Percentiles rank a stretch among this genome's conserved stretches.
Evolutionary conservation across 2,329 filamentous ascomycete genomes (phyloP).

Genomic region (Colletotrichum plurivorum): DNA sequence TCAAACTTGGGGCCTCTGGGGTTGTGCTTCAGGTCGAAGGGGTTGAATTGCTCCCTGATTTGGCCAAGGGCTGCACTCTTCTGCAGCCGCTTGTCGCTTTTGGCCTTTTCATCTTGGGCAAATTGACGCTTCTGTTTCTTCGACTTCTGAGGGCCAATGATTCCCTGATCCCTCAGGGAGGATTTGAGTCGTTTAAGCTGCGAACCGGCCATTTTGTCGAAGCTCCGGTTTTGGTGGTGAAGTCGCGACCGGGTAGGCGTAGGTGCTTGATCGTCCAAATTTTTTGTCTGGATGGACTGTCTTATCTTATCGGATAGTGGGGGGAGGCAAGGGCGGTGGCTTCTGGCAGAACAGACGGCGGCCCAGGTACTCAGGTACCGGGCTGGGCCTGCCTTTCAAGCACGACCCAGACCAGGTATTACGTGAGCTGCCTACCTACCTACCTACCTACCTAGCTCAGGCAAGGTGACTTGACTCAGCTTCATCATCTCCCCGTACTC

Average conservation of each 20-base stretch:
- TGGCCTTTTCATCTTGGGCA: conserved; percentile 75
- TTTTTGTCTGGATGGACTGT: conserved; percentile 43
- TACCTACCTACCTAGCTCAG: neutral
- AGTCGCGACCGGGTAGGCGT: conserved; percentile 11
- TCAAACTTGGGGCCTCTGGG: conserved; percentile 87
- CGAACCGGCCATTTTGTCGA: conserved; percentile 84
- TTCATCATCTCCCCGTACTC: neutral
- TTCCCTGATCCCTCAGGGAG: conserved; percentile 89
- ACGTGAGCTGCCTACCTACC: too few species aligned
- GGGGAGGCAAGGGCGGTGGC: conserved; percentile 41
- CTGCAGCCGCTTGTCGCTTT: conserved; percentile 80
- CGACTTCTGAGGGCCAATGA: conserved; percentile 91
- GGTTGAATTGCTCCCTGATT: conserved; percentile 97
- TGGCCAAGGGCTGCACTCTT: conserved; percentile 83
- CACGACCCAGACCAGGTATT: too few species aligned
- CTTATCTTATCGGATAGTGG: conserved; percentile 47
- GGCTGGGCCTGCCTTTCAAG: too few species aligned
- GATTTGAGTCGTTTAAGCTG: conserved; percentile 97
- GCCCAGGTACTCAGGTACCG: neutral
- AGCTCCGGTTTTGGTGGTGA: conserved; percentile 17
- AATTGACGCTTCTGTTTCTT: conserved; percentile 92
- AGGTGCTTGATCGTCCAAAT: conserved; percentile 37
- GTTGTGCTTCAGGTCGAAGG: conserved; percentile 92
- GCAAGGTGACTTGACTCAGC: neutral
- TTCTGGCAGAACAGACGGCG: conserved; percentile 40